These are phyloP conservation scores for Rhodotorula sp. DNA, from an alignment of 1,284 basidiomycete genomes.

Conservation along the genomic window DNA sequence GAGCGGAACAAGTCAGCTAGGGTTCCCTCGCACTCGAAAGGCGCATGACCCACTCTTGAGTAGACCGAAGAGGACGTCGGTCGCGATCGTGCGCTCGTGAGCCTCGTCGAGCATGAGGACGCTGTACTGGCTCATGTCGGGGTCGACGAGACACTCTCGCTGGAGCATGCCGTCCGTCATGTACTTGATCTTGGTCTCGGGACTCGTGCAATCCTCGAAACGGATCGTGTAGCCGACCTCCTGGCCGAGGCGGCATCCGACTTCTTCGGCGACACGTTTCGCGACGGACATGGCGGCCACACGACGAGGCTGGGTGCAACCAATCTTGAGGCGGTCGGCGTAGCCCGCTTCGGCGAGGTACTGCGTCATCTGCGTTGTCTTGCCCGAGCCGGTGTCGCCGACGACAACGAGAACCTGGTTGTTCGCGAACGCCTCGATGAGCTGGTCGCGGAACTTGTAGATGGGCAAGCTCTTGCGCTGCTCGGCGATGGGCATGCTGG, in stretches of 20 bases:
- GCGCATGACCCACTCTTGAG: slow-evolving; percentile 75
- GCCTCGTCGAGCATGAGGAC: slow-evolving; percentile 99
- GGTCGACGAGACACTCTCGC: slow-evolving; percentile 93
- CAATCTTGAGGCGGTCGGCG: slow-evolving; percentile 82
- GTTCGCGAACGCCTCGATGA: slow-evolving; percentile 87
- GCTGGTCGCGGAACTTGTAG: slow-evolving; percentile 88
- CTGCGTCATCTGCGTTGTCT: slow-evolving; percentile 92
- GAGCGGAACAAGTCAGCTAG: slow-evolving; percentile 11
- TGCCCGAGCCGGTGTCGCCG: slow-evolving; percentile 90
- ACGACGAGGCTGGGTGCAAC: slow-evolving; percentile 96
- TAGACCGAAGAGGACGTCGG: slow-evolving; percentile 94
- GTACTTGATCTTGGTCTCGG: slow-evolving; percentile 98
- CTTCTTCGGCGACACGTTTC: slow-evolving; percentile 96
- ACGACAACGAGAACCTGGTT: slow-evolving; percentile 94
- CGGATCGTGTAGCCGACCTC: slow-evolving; percentile 99
- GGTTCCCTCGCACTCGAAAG: slow-evolving; percentile 3
- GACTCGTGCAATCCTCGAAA: slow-evolving; percentile 97
- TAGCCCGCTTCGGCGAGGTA: slow-evolving; percentile 87
- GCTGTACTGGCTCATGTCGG: slow-evolving; percentile 85
- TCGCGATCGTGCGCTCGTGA: slow-evolving; percentile 96
- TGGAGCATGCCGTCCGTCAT: slow-evolving; percentile 99
- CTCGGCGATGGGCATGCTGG: slow-evolving; percentile 85
- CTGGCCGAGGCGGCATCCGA: slow-evolving; percentile 91
- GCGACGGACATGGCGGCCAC: slow-evolving; percentile 99
- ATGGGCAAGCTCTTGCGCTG: slow-evolving; percentile 90